phyloP scores from a whole-genome alignment of 768 basidiomycete genomes.

The Boletus patriciae region DNA sequence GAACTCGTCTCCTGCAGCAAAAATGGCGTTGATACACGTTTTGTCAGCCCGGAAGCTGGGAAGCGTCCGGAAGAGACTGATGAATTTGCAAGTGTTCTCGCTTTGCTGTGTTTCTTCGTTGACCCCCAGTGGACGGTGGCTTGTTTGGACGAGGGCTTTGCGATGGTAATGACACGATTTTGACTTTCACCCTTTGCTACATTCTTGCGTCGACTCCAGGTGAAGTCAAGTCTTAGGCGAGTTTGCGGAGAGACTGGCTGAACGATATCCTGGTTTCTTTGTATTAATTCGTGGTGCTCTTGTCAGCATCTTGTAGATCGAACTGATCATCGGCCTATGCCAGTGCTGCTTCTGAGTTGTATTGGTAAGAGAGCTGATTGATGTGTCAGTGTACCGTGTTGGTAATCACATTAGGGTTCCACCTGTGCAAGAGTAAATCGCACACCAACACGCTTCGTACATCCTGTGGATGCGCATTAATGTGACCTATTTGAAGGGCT shows the following conservation, averaged over 20 bases:
- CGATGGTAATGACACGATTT: slow-evolving; percentile 7
- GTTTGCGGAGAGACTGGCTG: neutral
- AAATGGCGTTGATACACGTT: neutral
- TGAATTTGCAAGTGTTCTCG: neutral
- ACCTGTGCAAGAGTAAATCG: slow-evolving; percentile 11
- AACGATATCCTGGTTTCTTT: slow-evolving; percentile 4
- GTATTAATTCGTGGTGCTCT: slow-evolving; percentile 17
- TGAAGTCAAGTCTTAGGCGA: slow-evolving; percentile 4
- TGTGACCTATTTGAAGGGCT: neutral
- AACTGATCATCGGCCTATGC: neutral
- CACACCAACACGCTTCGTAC: slow-evolving; percentile 4
- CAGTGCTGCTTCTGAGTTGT: neutral
- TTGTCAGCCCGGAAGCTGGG: neutral
- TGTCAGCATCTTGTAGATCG: slow-evolving; percentile 13
- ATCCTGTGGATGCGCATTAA: neutral
- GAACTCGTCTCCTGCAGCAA: neutral
- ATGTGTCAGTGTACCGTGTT: neutral
- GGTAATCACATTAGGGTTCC: slow-evolving; percentile 3
- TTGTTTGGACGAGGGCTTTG: slow-evolving; percentile 3
- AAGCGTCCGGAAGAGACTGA: neutral
- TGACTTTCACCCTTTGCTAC: slow-evolving; percentile 7
- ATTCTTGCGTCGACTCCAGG: slow-evolving; percentile 13
- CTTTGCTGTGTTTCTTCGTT: neutral
- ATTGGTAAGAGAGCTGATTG: slow-evolving; percentile 6
- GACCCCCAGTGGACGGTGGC: neutral